phyloP scores from a whole-genome alignment of 1,139 yeast species.

The Nakaseomyces uthaithaninus region DNA sequence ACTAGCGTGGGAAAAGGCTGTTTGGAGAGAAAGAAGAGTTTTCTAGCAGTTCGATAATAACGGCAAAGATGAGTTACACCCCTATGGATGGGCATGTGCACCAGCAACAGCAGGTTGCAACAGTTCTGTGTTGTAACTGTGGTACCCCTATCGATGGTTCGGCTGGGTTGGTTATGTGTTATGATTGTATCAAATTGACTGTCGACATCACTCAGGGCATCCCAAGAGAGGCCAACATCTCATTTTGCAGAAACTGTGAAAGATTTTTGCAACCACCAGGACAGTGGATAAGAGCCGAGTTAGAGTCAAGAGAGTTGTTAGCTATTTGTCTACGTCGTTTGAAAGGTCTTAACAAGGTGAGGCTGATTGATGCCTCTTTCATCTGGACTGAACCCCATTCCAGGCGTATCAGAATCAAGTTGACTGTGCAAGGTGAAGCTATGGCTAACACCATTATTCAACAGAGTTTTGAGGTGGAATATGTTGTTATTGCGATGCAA shows the following conservation, averaged over 20 bases:
- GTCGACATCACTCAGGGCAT: constrained; percentile 94
- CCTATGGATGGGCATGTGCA: constrained; percentile 24
- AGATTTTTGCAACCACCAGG: constrained; percentile 89
- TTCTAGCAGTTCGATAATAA: background rate
- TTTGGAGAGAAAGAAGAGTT: background rate
- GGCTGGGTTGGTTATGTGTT: constrained; percentile 88
- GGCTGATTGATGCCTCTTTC: constrained; percentile 88
- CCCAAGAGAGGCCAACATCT: constrained; percentile 86
- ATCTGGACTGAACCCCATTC: constrained; percentile 99
- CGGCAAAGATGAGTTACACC: constrained; percentile 21
- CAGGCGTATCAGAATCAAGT: constrained; percentile 79
- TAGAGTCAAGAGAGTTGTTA: constrained; percentile 85
- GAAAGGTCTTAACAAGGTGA: constrained; percentile 79
- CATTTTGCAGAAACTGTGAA: constrained; percentile 96
- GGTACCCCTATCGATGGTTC: constrained; percentile 98
- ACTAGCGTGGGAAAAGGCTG: background rate
- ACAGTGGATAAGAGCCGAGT: constrained; percentile 85
- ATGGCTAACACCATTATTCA: constrained; percentile 87
- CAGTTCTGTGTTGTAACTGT: constrained; percentile 96
- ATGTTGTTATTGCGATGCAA: constrained; percentile 90
- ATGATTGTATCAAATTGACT: constrained; percentile 89
- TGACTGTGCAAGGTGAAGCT: constrained; percentile 96
- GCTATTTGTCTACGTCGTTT: constrained; percentile 85
- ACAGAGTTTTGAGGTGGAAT: constrained; percentile 93
- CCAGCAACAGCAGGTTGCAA: constrained; percentile 45